Conservation (phyloP, 2,329 filamentous ascomycete genomes). For the Sporothrix humicola region DNA sequence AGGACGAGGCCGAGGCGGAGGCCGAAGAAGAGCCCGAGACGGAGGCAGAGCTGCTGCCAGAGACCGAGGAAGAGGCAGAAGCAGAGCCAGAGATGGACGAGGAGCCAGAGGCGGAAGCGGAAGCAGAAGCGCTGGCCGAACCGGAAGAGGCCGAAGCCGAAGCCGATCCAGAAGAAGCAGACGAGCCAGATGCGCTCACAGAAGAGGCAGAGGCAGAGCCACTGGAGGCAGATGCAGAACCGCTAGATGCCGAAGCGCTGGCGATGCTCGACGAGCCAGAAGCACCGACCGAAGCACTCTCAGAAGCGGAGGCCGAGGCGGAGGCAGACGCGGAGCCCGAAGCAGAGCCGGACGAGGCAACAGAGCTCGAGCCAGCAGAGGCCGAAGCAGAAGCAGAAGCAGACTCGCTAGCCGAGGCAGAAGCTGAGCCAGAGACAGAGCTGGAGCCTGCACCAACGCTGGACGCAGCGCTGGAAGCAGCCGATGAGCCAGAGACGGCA, state of each 20-base stretch:
- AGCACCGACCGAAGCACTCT: background rate
- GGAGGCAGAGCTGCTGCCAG: background rate
- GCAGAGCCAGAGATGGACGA: background rate
- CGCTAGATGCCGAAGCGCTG: background rate
- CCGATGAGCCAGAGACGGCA: too few relatives aligned
- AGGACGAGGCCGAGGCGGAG: background rate
- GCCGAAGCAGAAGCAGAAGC: background rate
- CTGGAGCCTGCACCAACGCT: background rate
- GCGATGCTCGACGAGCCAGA: constrained; percentile 3
- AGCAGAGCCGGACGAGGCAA: background rate
- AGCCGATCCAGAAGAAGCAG: background rate
- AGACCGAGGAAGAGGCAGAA: background rate
- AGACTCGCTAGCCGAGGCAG: background rate
- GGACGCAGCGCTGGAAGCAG: too few relatives aligned
- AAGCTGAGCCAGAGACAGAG: background rate
- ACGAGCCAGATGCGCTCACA: background rate
- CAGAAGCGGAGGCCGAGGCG: background rate
- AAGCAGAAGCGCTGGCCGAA: background rate
- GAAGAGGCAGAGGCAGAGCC: background rate
- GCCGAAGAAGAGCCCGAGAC: background rate
- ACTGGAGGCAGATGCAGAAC: background rate
- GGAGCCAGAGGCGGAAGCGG: background rate
- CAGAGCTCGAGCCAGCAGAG: background rate
- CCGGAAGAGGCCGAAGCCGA: background rate
- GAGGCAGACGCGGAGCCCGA: background rate